A percentile compares a stretch with the other conserved stretches of the same genome.
Conservation (phyloP, 2,329 filamentous ascomycete genomes). For the Leptographium radiaticola region DNA sequence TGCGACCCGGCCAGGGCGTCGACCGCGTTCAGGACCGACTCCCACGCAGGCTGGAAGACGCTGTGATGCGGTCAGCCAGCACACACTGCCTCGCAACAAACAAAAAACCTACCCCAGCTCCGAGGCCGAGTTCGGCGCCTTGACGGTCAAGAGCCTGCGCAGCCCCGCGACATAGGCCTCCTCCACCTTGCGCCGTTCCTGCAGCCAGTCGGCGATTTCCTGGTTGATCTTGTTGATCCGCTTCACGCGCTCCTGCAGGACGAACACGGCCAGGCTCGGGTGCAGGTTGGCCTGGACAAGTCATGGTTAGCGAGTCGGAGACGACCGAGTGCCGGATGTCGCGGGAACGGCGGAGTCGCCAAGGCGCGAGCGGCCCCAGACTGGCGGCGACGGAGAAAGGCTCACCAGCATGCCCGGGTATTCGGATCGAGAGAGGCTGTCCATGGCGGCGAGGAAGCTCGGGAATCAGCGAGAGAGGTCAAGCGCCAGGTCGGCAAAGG, state of each 20-base stretch:
- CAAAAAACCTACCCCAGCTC: constrained; percentile 61
- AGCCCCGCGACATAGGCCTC: constrained; percentile 76
- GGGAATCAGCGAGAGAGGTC: neutral
- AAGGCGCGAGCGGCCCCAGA: constrained; percentile 3
- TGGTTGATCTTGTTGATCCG: constrained; percentile 75
- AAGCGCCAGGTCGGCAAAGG: no score
- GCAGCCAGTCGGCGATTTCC: constrained; percentile 93
- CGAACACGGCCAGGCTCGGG: constrained; percentile 66
- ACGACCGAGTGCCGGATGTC: neutral
- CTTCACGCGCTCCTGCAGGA: constrained; percentile 77
- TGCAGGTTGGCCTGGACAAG: constrained; percentile 57
- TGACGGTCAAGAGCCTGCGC: constrained; percentile 65
- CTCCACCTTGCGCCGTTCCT: constrained; percentile 89
- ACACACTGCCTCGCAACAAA: no score
- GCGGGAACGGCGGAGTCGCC: neutral
- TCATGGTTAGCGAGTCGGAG: constrained; percentile 2
- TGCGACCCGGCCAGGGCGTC: constrained; percentile 76
- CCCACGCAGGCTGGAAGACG: constrained; percentile 83
- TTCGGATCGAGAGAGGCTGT: constrained; percentile 70
- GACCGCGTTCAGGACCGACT: constrained; percentile 67
- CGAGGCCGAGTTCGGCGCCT: constrained; percentile 59
- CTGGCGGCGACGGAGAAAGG: neutral
- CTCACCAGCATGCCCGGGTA: constrained; percentile 89
- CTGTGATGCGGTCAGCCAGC: constrained; percentile 30
- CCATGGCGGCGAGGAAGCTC: constrained; percentile 32